Evolutionary conservation across 1,284 basidiomycete species (phyloP).

Genomic region (Fomitiporia mediterranea): DNA sequence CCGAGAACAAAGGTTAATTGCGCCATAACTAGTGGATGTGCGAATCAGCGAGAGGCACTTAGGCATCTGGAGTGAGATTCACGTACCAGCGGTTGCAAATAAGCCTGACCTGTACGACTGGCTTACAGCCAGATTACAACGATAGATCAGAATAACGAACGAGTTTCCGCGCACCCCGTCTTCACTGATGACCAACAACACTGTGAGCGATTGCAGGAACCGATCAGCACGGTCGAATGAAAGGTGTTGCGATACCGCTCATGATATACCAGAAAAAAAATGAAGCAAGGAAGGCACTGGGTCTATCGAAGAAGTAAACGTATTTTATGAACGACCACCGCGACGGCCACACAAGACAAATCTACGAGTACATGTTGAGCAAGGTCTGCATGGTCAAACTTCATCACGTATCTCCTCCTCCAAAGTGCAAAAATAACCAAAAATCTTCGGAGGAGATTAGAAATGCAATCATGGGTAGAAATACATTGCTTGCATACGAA

Average conservation of each 20-base stretch:
- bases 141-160: no score
- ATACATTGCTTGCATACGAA: neutral
- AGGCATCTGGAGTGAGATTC: neutral
- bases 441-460: neutral
- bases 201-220: neutral
- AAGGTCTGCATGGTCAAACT: neutral
- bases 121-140: neutral
- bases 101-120: conserved; percentile 3
- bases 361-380: neutral
- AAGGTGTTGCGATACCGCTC: neutral
- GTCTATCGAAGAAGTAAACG: conserved; percentile 11
- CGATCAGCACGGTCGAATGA: no score
- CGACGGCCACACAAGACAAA: conserved; percentile 10
- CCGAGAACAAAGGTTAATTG: conserved; percentile 9
- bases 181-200: neutral
- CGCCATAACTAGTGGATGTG: neutral
- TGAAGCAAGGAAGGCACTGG: neutral
- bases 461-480: neutral
- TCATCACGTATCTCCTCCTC: conserved; percentile 1
- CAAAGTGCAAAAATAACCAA: conserved; percentile 1
- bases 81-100: conserved; percentile 1
- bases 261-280: neutral
- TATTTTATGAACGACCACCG: conserved; percentile 7
- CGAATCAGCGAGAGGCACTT: no score
- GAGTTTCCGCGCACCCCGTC: neutral